Base-by-base conservation (phyloP, 1,284 basidiomycete species). In the Trichosporon faecale region DNA sequence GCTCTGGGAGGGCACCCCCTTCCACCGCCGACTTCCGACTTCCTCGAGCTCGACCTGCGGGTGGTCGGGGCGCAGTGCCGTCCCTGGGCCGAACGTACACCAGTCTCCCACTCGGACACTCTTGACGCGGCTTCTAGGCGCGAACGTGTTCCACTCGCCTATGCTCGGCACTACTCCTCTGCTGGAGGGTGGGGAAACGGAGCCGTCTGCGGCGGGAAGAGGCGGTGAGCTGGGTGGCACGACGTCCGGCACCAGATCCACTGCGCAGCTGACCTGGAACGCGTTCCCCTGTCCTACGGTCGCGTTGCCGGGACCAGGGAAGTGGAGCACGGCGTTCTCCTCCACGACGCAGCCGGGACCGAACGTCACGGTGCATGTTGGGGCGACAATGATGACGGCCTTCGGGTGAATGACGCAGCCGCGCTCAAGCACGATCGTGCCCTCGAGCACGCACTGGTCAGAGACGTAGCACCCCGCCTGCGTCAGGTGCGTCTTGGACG, bases 391-490 rank as follows among this genome's bases (percentile, higher is more conserved):
- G 73, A 98, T 91, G 33, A 91, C 92, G 0, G 92, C 93, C 79
- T 93, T 93, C 0, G 96, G 95, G 76, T 98, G 95, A n/a, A 99
- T 88, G 65, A 98, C 90, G 1, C 91, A 91, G 2, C 91, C 91
- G 78, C 70, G 91, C 23, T 92, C 93, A 72, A 97, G 90, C n/a
- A 91, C 94, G 68, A 96, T 91, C 76, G 93, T 90, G 63, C 94
- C 94, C 78, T 92, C 92, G 71, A 96, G 86, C 27, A 31, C 14
- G 72, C 95, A 92, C 57, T 91, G 90, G 85, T 95, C 94, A 77
- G 91, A 90, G 81, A 95, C 90, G 61, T 95, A 70, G 64, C 66
- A 67, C 3, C 57, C 57, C 18, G 31, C 21, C 33, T 31, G 8
- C 27, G 49, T 40, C 37, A 40, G 29, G 61, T 33, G 29, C 29